These are phyloP conservation scores for Komagataella kurtzmanii DNA, from an alignment of 805 yeast species.

Conservation along the genomic window DNA sequence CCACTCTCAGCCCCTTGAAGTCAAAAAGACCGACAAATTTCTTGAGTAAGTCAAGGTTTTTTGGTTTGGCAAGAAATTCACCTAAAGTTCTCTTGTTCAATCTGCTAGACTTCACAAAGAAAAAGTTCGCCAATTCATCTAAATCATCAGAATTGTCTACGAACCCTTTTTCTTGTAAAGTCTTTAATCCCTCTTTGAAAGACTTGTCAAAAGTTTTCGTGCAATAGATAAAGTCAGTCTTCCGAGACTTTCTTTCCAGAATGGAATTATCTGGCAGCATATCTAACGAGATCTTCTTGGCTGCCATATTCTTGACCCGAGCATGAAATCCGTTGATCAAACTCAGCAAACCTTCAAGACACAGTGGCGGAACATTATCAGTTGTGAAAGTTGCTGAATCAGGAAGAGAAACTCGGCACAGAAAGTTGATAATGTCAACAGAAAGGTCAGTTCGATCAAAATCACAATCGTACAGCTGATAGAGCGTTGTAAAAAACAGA, in stretches of 20 bases:
- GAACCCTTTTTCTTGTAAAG: conserved; percentile 53
- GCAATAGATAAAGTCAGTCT: conserved; percentile 67
- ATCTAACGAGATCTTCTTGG: conserved; percentile 10
- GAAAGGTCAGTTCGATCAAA: conserved; percentile 75
- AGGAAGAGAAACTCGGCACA: conserved; percentile 72
- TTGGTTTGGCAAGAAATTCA: conserved; percentile 69
- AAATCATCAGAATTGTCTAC: conserved; percentile 34
- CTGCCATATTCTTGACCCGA: conserved; percentile 23
- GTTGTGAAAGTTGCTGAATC: conserved; percentile 73
- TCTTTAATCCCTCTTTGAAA: conserved; percentile 62
- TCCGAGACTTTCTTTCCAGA: conserved; percentile 33
- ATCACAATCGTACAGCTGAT: conserved; percentile 82
- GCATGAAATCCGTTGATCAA: conserved; percentile 52
- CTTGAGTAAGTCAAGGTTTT: conserved; percentile 42
- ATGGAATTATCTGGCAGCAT: conserved; percentile 11
- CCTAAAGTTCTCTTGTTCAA: conserved; percentile 84
- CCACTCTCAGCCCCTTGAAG: conserved; percentile 69
- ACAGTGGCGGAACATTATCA: conserved; percentile 83
- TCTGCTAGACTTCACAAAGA: conserved; percentile 67
- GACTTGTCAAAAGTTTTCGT: conserved; percentile 65
- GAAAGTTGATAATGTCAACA: conserved; percentile 47
- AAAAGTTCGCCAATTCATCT: conserved; percentile 58
- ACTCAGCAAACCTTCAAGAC: conserved; percentile 76
- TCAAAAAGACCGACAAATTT: conserved; percentile 62
- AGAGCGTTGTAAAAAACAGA: conserved; percentile 58